Evolutionary conservation across 139 green algal species (phyloP), one percentile per base, ranked within the genome.

Genomic region (Astrephomene gubernaculifera): DNA sequence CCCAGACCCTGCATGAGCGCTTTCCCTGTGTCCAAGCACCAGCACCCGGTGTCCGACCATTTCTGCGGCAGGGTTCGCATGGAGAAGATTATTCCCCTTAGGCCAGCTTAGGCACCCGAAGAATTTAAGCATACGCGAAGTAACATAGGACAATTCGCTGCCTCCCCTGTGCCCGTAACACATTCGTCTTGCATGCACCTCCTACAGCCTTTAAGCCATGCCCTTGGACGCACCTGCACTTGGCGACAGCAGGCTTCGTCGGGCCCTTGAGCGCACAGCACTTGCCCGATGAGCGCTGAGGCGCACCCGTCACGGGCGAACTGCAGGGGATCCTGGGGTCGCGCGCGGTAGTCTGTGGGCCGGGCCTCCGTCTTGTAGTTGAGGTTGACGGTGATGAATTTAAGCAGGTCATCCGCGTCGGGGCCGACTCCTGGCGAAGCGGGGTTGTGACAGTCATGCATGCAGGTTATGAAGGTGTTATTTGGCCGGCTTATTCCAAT

Each of bases 31-130:
- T 74, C 61, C 2, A 44, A 25, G 43, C 78, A 84, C 78, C 78
- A 84, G 78, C 78, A 84, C n/a, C 78, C 78, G 17, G 78, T 84
- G 43, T 65, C 43, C 21, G 61, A 39, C 78, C 78, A 84, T 70
- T 84, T 84, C 63, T 74, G 43, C 69, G 19, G 12, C n/a, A n/a
- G n/a, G n/a, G n/a, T n/a, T n/a, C n/a, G n/a, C n/a, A n/a, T n/a
- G n/a, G n/a, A n/a, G n/a, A n/a, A n/a, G n/a, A n/a, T n/a, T n/a
- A n/a, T n/a, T n/a, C n/a, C n/a, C n/a, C n/a, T n/a, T n/a, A n/a
- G n/a, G n/a, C n/a, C n/a, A n/a, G n/a, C n/a, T n/a, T n/a, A n/a
- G n/a, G n/a, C n/a, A n/a, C n/a, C n/a, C n/a, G n/a, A n/a, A n/a
- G n/a, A n/a, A n/a, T n/a, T n/a, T n/a, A n/a, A n/a, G n/a, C n/a